Evolutionary conservation across 1,139 yeast species (phyloP).

Genomic region (Yamadazyma dushanensis): DNA sequence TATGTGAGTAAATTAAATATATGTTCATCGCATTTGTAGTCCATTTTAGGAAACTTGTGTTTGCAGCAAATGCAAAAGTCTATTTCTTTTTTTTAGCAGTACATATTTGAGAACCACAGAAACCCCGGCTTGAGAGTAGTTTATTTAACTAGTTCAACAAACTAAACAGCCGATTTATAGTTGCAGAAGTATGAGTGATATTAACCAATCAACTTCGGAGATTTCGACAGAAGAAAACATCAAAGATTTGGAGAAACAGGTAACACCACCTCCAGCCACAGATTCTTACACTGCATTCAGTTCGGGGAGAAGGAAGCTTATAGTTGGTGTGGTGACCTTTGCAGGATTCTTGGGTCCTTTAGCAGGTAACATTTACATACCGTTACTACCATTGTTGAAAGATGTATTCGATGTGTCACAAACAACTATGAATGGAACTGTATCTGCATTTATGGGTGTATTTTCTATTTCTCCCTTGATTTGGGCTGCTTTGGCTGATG

Average conservation of each 20-base stretch:
- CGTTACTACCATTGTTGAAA: conserved; percentile 50
- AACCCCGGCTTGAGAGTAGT: no score
- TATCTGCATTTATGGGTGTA: conserved; percentile 57
- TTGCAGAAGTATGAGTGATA: neutral
- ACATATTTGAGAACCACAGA: no score
- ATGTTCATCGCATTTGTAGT: neutral
- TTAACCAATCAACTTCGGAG: neutral
- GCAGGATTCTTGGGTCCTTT: conserved; percentile 62
- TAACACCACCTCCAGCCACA: neutral
- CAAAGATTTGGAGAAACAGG: neutral
- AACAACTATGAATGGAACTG: conserved; percentile 56
- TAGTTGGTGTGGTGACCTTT: conserved; percentile 37
- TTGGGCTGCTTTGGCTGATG: conserved; percentile 60
- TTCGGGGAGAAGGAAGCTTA: conserved; percentile 20
- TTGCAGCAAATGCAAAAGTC: neutral
- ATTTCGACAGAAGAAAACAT: neutral
- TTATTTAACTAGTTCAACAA: no score
- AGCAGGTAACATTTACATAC: conserved; percentile 60
- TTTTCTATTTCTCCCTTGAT: conserved; percentile 54
- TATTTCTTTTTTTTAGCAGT: conserved; percentile 3
- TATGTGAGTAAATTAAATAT: neutral
- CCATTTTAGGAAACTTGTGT: conserved; percentile 3
- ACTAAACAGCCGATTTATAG: no score
- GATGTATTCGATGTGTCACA: conserved; percentile 41
- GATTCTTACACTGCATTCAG: conserved; percentile 10